phyloP scores from a whole-genome alignment of 306 rosid species.

The Rosa chinensis region DNA sequence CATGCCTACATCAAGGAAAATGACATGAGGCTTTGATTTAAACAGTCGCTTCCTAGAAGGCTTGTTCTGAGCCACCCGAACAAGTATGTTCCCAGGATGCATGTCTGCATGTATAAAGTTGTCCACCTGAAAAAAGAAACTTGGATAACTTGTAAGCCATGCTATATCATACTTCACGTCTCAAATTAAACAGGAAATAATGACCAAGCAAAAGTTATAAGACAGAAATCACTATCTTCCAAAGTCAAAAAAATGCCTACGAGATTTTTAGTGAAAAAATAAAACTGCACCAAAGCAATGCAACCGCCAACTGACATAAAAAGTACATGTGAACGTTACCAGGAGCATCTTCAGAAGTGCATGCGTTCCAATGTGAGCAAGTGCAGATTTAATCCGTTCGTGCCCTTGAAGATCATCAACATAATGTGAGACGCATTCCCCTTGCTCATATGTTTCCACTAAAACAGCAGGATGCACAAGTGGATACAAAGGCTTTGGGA shows the following conservation, averaged over 20 bases:
- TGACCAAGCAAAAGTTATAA: not conserved
- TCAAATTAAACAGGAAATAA: constrained; percentile 3
- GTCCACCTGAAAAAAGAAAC: constrained; percentile 85
- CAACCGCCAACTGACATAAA: constrained; percentile 8
- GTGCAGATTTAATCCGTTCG: constrained; percentile 68
- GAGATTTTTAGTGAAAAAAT: not conserved
- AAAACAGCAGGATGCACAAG: constrained; percentile 97
- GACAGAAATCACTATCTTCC: not conserved
- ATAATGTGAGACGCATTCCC: constrained; percentile 86
- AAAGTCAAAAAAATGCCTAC: not conserved
- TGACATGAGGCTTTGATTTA: constrained; percentile 94
- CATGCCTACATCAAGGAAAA: constrained; percentile 99
- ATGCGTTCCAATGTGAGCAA: constrained; percentile 98
- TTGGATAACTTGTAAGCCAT: constrained; percentile 32
- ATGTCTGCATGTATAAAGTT: constrained; percentile 99
- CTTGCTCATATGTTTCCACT: constrained; percentile 95
- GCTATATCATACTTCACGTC: constrained; percentile 14
- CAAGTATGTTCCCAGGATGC: constrained; percentile 99
- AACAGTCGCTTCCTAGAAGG: constrained; percentile 67
- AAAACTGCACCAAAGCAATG: not conserved
- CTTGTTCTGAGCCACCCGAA: constrained; percentile 66
- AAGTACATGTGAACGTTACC: constrained; percentile 48
- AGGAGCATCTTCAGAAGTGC: constrained; percentile 98
- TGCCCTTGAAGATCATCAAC: constrained; percentile 88
- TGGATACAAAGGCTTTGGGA: constrained; percentile 96